These are phyloP conservation scores for Cichorium intybus DNA, from an alignment of 140 eudicot genomes.

Conservation along the genomic window DNA sequence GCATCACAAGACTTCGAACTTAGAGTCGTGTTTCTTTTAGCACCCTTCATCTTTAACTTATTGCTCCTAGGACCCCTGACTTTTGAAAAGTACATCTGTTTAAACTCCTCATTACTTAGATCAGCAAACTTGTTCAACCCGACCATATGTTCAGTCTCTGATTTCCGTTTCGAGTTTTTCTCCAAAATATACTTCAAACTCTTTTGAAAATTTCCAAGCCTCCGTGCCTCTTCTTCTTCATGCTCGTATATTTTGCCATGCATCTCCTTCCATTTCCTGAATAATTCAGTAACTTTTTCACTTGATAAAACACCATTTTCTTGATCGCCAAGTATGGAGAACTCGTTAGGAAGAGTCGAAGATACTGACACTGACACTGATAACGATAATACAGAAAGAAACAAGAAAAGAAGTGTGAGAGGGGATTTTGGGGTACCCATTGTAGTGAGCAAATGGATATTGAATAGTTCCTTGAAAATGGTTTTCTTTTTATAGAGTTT, in stretches of 20 bases:
- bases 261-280: slow-evolving; percentile 48
- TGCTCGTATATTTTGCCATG: slow-evolving; percentile 48
- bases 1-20: slow-evolving; percentile 41
- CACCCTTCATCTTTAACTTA: slow-evolving; percentile 11
- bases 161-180: slow-evolving; percentile 40
- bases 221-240: slow-evolving; percentile 38
- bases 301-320: slow-evolving; percentile 29
- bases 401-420: slow-evolving; percentile 23
- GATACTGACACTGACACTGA: slow-evolving; percentile 16
- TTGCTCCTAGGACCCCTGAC: slow-evolving; percentile 28
- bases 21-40: not conserved
- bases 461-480: slow-evolving; percentile 21
- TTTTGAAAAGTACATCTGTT: slow-evolving; percentile 40
- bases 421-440: slow-evolving; percentile 30
- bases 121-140: slow-evolving; percentile 70
- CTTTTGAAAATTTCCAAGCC: slow-evolving; percentile 45
- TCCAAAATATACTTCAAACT: slow-evolving; percentile 50
- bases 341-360: slow-evolving; percentile 32
- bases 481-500: slow-evolving; percentile 13
- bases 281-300: slow-evolving; percentile 28
- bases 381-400: slow-evolving; percentile 5
- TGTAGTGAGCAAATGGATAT: slow-evolving; percentile 26
- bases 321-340: slow-evolving; percentile 30
- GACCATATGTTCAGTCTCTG: slow-evolving; percentile 37
- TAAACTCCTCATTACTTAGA: slow-evolving; percentile 70